Evolutionary conservation across 441 rosid species (phyloP).

Genomic region (Gossypium schwendimanii): DNA sequence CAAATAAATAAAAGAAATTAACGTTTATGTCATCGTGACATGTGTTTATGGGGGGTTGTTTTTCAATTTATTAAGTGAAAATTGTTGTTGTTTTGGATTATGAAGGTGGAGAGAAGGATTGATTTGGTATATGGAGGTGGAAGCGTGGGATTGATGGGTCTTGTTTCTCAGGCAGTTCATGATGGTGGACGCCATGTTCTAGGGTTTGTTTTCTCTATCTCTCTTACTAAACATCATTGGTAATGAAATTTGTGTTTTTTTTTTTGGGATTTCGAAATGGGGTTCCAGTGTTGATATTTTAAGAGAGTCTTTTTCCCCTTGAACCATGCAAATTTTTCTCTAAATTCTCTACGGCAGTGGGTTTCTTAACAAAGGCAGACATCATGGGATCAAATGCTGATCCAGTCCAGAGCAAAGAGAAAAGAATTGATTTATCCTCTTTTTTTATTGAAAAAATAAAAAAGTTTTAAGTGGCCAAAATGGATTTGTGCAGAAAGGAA

Average conservation of each 20-base stretch:
- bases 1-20: not conserved
- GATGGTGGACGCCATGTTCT: constrained; percentile 98
- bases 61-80: constrained; percentile 22
- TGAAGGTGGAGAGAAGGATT: constrained; percentile 90
- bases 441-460: too few relatives aligned
- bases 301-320: not conserved
- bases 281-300: not conserved
- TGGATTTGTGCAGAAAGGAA: constrained; percentile 7
- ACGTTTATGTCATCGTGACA: constrained; percentile 19
- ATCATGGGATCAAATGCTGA: constrained; percentile 47
- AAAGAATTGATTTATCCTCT: constrained; percentile 2
- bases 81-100: constrained; percentile 3
- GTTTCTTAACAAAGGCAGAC: constrained; percentile 24
- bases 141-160: constrained; percentile 97
- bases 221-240: constrained; percentile 24
- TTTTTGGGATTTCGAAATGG: not conserved
- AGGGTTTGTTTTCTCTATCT: constrained; percentile 58
- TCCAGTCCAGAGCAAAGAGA: not conserved
- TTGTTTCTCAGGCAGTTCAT: constrained; percentile 96
- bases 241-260: not conserved
- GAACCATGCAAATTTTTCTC: constrained; percentile 25
- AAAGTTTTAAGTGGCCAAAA: not conserved
- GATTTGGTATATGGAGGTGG: constrained; percentile 98
- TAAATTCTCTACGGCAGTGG: constrained; percentile 18
- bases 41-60: constrained; percentile 29